These are phyloP conservation scores for Cardamine resedifolia DNA, from an alignment of 345 rosid genomes.

Conservation along the genomic window DNA sequence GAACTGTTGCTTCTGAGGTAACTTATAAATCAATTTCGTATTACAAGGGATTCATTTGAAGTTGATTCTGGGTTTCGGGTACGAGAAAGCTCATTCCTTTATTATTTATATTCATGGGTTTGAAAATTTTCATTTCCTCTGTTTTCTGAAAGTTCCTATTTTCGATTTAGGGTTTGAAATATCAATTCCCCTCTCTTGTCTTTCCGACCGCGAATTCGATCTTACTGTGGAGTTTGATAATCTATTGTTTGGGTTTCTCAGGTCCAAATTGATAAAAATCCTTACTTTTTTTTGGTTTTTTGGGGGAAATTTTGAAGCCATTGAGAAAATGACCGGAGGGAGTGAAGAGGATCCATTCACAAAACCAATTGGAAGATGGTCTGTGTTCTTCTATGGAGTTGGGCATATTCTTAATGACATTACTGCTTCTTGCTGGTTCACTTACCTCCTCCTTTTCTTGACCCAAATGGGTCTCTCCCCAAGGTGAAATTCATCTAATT, in stretches of 20 bases:
- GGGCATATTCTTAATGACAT: conserved; percentile 98
- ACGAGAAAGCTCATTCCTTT: conserved; percentile 12
- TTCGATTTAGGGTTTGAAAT: background rate
- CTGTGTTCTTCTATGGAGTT: conserved; percentile 77
- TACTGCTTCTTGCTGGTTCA: conserved; percentile 97
- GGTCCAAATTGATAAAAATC: background rate
- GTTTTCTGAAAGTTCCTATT: conserved; percentile 12
- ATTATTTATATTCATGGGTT: no score
- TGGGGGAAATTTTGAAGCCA: background rate
- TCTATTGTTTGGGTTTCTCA: background rate
- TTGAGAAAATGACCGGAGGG: conserved; percentile 29
- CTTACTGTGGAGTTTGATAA: background rate
- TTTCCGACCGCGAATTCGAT: background rate
- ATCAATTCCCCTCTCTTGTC: background rate
- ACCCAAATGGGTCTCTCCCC: conserved; percentile 86
- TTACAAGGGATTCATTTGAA: conserved; percentile 14
- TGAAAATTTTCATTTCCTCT: background rate
- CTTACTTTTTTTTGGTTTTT: background rate
- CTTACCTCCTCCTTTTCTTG: conserved; percentile 82
- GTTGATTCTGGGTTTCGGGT: conserved; percentile 20
- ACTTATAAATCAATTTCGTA: conserved; percentile 2
- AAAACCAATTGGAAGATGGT: conserved; percentile 63
- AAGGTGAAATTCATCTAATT: conserved; percentile 36
- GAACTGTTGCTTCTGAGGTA: background rate
- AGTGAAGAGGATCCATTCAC: conserved; percentile 48